Evolutionary conservation across 1,139 yeast genomes (phyloP), one percentile per base, ranked within the genome.

Genomic region (Pichia sp.): DNA sequence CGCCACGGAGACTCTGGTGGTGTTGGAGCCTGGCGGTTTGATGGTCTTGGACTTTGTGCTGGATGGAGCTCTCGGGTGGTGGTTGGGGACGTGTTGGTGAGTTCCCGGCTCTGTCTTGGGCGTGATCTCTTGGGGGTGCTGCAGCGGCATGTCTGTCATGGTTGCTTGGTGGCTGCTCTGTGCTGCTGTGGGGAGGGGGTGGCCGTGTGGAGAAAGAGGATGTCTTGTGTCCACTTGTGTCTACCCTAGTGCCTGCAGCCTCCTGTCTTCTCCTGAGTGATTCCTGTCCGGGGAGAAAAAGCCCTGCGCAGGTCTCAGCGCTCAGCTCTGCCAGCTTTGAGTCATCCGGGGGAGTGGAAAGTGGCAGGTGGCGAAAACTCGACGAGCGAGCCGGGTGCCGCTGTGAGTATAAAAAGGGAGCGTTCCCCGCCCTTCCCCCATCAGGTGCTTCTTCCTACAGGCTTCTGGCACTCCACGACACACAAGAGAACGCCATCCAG

Each of bases 1-100:
- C 0, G 96, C 95, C 59, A 87, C 96, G 0, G 94, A 90, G 18
- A 82, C 80, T 51, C 90, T 67, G 48, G 77, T 77, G 1, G 71
- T 66, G 33, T 71, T 69, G 18, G 80, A 67, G 2, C 88, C 88
- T 2, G 85, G 85, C 4, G 84, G 75, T 58, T 76, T 77, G 45
- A 83, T 83, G 46, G 83, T 80, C 57, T 81, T 83, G 1, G 62
- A 53, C 44, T 60, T 60, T 3, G 32, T 10, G 19, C 35, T 38
- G 15, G 44, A 42, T 2, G 44, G 44, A 17, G 17, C 44, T 35
- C 40, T 34, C 4, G 34, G 21, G 21, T 39, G 36, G 24, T 28
- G 35, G n/a, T 17, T 14, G 40, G 28, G 12, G 22, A 10, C 14
- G 27, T 35, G 40, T n/a, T n/a, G n/a, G n/a, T n/a, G n/a, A n/a